Conservation (phyloP, 495 filamentous ascomycete genomes). For the Penicillium malachiteum region DNA sequence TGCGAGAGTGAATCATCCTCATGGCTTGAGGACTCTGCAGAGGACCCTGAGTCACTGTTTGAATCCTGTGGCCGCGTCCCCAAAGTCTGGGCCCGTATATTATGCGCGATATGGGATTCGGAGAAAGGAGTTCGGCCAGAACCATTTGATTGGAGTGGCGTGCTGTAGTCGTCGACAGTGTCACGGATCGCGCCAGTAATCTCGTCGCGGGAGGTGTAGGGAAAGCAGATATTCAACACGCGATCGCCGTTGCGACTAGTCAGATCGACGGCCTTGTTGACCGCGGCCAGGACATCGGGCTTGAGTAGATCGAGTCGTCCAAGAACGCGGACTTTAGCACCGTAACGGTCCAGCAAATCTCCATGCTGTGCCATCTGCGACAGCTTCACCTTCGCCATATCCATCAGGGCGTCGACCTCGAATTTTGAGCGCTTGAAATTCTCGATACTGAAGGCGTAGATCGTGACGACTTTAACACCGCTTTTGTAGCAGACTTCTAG, state of each 20-base stretch:
- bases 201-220: slow-evolving; percentile 93
- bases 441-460: slow-evolving; percentile 98
- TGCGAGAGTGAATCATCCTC: slow-evolving; percentile 33
- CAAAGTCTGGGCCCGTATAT: slow-evolving; percentile 63
- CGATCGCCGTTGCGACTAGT: slow-evolving; percentile 80
- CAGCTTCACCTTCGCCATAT: slow-evolving; percentile 93
- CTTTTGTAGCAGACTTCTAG: slow-evolving; percentile 97
- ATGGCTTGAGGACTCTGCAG: slow-evolving; percentile 30
- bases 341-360: slow-evolving; percentile 88
- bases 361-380: slow-evolving; percentile 89
- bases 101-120: slow-evolving; percentile 79
- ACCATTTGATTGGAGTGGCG: slow-evolving; percentile 50
- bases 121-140: slow-evolving; percentile 70
- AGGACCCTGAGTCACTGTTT: slow-evolving; percentile 39
- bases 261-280: slow-evolving; percentile 77
- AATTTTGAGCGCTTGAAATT: slow-evolving; percentile 99
- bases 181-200: slow-evolving; percentile 88
- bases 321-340: slow-evolving; percentile 78
- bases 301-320: slow-evolving; percentile 78
- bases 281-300: slow-evolving; percentile 81
- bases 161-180: slow-evolving; percentile 80
- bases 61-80: slow-evolving; percentile 40
- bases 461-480: slow-evolving; percentile 89
- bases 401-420: slow-evolving; percentile 96
- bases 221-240: slow-evolving; percentile 93